Evolutionary conservation across 2,329 filamentous ascomycete genomes (phyloP).

Genomic region (Ophiobolus disseminans): DNA sequence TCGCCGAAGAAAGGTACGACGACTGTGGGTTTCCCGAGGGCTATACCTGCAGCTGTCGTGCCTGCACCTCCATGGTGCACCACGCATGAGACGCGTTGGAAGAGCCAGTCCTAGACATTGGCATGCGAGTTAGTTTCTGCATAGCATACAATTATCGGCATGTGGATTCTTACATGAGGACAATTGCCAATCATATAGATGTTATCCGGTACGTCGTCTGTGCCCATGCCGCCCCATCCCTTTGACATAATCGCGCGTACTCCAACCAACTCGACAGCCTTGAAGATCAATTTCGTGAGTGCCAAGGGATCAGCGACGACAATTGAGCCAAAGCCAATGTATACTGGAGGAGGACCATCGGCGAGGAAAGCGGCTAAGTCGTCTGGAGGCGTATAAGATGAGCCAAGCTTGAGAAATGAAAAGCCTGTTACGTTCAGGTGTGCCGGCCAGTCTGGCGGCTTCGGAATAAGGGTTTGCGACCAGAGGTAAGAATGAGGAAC

Average conservation of each 20-base stretch:
- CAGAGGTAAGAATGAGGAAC: conserved; percentile 57
- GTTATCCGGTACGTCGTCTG: conserved; percentile 40
- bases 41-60: conserved; percentile 63
- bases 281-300: conserved; percentile 56
- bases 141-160: too few species aligned
- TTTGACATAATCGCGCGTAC: conserved; percentile 61
- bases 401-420: conserved; percentile 50
- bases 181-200: conserved; percentile 61
- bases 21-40: conserved; percentile 59
- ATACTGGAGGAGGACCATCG: conserved; percentile 60
- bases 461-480: conserved; percentile 50
- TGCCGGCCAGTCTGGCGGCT: conserved; percentile 29
- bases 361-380: conserved; percentile 55
- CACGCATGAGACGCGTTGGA: conserved; percentile 62
- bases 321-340: conserved; percentile 65
- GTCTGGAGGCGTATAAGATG: conserved; percentile 49
- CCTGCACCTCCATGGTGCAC: conserved; percentile 68
- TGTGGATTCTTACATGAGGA: too few species aligned
- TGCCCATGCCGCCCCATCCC: conserved; percentile 59
- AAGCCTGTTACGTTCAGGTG: conserved; percentile 55
- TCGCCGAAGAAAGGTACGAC: conserved; percentile 67
- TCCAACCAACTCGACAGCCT: conserved; percentile 50
- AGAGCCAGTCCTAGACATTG: conserved; percentile 69
- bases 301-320: conserved; percentile 59
- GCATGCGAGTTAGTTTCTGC: too few species aligned